A percentile compares a stretch with the other conserved stretches of the same genome.
Conservation (phyloP, 768 basidiomycete species). For the Holtermanniella nyarrowii region DNA sequence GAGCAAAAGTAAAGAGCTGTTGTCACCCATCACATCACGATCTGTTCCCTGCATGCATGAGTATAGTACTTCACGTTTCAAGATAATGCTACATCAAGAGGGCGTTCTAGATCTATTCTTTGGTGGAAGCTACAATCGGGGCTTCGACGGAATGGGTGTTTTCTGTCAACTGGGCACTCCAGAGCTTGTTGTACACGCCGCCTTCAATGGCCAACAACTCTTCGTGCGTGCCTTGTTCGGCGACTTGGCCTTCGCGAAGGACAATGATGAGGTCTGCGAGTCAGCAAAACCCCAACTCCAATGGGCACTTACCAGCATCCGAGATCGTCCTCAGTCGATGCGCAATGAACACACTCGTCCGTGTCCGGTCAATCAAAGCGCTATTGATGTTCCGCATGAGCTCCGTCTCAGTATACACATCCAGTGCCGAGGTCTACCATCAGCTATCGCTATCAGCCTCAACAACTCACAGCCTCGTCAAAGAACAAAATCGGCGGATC, state of each 20-base stretch:
- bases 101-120: too few species aligned
- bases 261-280: slow-evolving; percentile 79
- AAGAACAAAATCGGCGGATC: slow-evolving; percentile 95
- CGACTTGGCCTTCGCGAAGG: slow-evolving; percentile 76
- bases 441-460: not conserved
- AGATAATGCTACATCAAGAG: too few species aligned
- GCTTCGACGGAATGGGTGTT: slow-evolving; percentile 14
- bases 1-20: not conserved
- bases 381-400: slow-evolving; percentile 88
- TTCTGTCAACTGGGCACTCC: slow-evolving; percentile 40
- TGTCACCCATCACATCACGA: too few species aligned
- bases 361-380: slow-evolving; percentile 60
- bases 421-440: slow-evolving; percentile 79
- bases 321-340: slow-evolving; percentile 82
- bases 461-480: slow-evolving; percentile 76
- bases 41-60: not conserved
- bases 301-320: slow-evolving; percentile 58
- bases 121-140: not conserved
- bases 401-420: slow-evolving; percentile 88
- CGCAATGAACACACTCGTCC: slow-evolving; percentile 95
- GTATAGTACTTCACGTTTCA: not conserved
- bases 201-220: slow-evolving; percentile 59
- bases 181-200: slow-evolving; percentile 41
- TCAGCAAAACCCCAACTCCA: slow-evolving; percentile 1
- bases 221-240: slow-evolving; percentile 88